Percentiles rank a stretch among this genome's conserved stretches.
These are phyloP conservation scores for Cicer cuneatum DNA, from an alignment of 306 rosid genomes.

Conservation along the genomic window DNA sequence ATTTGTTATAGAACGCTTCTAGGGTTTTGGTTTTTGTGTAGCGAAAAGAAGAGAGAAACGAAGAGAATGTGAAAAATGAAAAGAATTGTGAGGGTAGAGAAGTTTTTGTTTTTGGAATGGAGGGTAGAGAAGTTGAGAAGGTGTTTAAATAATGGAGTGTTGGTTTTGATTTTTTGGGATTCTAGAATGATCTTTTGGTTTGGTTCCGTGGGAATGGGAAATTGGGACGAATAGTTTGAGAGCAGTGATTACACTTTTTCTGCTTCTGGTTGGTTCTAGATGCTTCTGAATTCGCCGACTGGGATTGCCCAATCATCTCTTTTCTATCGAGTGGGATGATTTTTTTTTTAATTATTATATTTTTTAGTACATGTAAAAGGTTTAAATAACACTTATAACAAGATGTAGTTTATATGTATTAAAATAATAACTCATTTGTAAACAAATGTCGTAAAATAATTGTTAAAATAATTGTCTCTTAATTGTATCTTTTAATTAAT, in stretches of 20 bases:
- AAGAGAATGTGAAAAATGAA: no score
- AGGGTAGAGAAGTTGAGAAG: background rate
- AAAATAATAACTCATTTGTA: no score
- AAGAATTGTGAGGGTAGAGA: background rate
- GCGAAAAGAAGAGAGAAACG: background rate
- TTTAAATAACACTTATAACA: no score
- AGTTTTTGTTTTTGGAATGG: background rate
- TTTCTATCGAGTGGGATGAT: no score
- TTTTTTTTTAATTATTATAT: no score
- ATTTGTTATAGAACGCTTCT: background rate
- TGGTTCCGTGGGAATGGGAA: conserved; percentile 4
- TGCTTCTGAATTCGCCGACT: conserved; percentile 20
- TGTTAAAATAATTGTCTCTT: no score
- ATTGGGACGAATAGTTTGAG: background rate
- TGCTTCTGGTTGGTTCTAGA: conserved; percentile 44
- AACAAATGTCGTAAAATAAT: no score
- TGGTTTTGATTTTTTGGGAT: background rate
- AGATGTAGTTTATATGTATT: no score
- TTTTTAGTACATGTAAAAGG: no score
- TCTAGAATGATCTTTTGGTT: conserved; percentile 42
- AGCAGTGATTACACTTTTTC: background rate
- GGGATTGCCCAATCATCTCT: no score
- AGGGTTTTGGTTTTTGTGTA: background rate
- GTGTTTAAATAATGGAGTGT: background rate
- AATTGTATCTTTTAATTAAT: no score